Percentiles rank a stretch among this genome's conserved stretches.
These are phyloP conservation scores for Acacia pycnantha DNA, from an alignment of 331 rosid genomes.

Conservation along the genomic window DNA sequence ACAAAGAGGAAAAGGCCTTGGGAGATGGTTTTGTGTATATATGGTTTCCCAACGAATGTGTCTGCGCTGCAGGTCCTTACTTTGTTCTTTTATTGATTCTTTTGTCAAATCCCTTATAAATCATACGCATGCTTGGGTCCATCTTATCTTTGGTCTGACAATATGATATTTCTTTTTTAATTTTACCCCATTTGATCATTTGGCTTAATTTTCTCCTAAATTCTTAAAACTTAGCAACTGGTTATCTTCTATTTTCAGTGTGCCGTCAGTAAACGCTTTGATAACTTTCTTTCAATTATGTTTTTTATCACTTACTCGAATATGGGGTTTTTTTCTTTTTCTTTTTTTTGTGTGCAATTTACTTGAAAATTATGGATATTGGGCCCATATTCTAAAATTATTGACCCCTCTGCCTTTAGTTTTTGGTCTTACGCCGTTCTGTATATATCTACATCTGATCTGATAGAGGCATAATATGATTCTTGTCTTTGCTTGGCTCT, in stretches of 20 bases:
- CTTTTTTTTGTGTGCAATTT: not conserved
- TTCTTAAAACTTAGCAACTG: not conserved
- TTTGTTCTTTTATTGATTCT: slow-evolving; percentile 7
- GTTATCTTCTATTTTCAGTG: not conserved
- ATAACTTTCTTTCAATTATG: not conserved
- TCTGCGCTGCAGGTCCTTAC: slow-evolving; percentile 79
- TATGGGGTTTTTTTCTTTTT: not conserved
- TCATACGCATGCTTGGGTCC: not conserved
- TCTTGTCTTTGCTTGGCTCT: slow-evolving; percentile 9
- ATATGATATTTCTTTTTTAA: not conserved
- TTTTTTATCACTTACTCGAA: not conserved
- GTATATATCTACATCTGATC: not conserved
- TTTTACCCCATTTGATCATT: not conserved
- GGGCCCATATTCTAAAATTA: not conserved
- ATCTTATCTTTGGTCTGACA: not conserved
- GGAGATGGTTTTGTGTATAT: slow-evolving; percentile 94
- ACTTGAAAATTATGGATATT: slow-evolving; percentile 15
- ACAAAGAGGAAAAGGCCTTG: slow-evolving; percentile 85
- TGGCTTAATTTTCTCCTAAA: slow-evolving; percentile 15
- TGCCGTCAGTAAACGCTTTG: not conserved
- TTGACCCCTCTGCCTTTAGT: not conserved
- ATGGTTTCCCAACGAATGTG: slow-evolving; percentile 83
- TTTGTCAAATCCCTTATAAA: not conserved
- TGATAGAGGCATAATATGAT: not conserved
- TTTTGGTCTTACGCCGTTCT: not conserved